phyloP scores from a whole-genome alignment of 2,329 filamentous ascomycete species.

The Aspergillus flavus region DNA sequence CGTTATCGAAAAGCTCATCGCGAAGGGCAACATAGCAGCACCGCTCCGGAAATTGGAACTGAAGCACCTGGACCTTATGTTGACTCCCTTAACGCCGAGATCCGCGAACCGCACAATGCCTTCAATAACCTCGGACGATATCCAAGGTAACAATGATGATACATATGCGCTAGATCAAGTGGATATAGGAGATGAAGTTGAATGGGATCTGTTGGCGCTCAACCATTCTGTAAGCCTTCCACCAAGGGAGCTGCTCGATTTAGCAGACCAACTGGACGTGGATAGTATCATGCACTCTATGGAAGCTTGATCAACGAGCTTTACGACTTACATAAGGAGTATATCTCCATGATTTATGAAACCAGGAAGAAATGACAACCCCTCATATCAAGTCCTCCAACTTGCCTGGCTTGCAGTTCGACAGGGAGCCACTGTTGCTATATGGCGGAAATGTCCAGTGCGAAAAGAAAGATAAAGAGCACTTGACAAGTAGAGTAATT shows the following conservation, averaged over 20 bases:
- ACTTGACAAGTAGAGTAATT: background rate
- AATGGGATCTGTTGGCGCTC: constrained; percentile 27
- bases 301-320: background rate
- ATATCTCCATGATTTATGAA: background rate
- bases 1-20: constrained; percentile 42
- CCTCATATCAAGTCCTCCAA: background rate
- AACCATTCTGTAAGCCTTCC: constrained; percentile 28
- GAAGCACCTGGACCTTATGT: background rate
- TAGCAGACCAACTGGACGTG: constrained; percentile 28
- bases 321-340: background rate
- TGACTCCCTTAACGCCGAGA: constrained; percentile 38
- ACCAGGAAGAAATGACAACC: background rate
- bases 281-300: background rate
- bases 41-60: constrained; percentile 43
- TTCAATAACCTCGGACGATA: background rate
- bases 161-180: background rate
- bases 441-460: background rate
- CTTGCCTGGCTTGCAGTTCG: background rate
- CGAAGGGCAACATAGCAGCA: constrained; percentile 43
- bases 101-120: constrained; percentile 12
- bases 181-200: constrained; percentile 21
- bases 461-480: background rate
- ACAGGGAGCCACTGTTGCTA: no score
- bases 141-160: background rate
- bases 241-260: constrained; percentile 26